phyloP scores from a whole-genome alignment of 805 yeast species.

The Torulaspora quercuum region DNA sequence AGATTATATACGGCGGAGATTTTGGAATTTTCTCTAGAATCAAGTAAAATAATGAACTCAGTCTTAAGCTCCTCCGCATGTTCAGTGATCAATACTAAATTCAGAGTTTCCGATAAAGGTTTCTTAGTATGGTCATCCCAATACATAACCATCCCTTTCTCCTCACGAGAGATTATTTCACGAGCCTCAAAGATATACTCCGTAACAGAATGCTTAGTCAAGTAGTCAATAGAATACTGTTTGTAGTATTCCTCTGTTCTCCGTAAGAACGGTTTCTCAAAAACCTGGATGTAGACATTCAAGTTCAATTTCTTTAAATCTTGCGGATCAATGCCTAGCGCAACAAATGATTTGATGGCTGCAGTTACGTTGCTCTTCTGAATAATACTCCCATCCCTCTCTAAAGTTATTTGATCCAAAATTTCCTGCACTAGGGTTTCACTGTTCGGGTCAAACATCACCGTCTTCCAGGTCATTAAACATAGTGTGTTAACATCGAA shows the following conservation, averaged over 20 bases:
- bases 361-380: conserved; percentile 62
- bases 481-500: conserved; percentile 90
- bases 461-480: conserved; percentile 80
- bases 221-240: conserved; percentile 62
- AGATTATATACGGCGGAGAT: conserved; percentile 73
- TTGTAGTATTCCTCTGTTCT: conserved; percentile 52
- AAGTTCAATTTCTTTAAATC: conserved; percentile 83
- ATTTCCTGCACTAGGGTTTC: conserved; percentile 63
- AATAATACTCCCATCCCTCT: conserved; percentile 74
- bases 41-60: conserved; percentile 72
- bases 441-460: conserved; percentile 68
- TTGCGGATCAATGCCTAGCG: conserved; percentile 84
- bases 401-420: conserved; percentile 68
- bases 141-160: conserved; percentile 68
- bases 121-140: conserved; percentile 83
- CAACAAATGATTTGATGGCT: conserved; percentile 83
- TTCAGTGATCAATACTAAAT: conserved; percentile 68
- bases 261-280: conserved; percentile 72
- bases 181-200: conserved; percentile 89
- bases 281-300: conserved; percentile 72
- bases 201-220: conserved; percentile 74
- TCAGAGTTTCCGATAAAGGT: conserved; percentile 70
- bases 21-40: conserved; percentile 56
- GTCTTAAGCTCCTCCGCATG: conserved; percentile 74
- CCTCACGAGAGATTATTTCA: conserved; percentile 77